These are phyloP conservation scores for Kodamaea sagamina DNA, from an alignment of 805 yeast species.

Conservation along the genomic window DNA sequence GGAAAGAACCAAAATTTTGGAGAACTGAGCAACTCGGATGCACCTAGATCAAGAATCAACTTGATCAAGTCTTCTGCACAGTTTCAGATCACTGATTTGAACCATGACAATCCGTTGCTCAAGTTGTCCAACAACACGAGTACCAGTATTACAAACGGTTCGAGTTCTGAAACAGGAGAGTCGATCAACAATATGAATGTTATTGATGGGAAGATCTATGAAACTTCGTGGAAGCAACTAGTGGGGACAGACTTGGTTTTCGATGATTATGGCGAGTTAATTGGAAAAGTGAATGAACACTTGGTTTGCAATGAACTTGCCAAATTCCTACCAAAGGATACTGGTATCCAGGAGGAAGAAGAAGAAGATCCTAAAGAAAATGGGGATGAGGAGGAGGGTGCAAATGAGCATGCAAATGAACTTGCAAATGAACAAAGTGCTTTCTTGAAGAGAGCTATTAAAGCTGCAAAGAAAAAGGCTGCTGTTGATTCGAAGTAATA, in stretches of 20 bases:
- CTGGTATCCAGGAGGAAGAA: constrained; percentile 19
- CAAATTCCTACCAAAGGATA: constrained; percentile 22
- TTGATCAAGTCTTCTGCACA: constrained; percentile 43
- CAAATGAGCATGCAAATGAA: too few species aligned
- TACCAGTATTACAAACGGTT: constrained; percentile 1
- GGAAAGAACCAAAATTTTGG: constrained; percentile 17
- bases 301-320: constrained; percentile 31
- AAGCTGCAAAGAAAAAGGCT: constrained; percentile 16
- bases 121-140: constrained; percentile 36
- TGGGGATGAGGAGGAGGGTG: constrained; percentile 5
- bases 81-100: constrained; percentile 39
- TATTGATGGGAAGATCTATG: constrained; percentile 54
- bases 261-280: constrained; percentile 44
- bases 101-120: constrained; percentile 35
- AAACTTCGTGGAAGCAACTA: constrained; percentile 73
- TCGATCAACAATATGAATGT: constrained; percentile 31
- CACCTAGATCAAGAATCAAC: constrained; percentile 23
- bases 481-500: not conserved
- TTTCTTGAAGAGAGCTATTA: constrained; percentile 18
- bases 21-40: constrained; percentile 12
- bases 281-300: constrained; percentile 44
- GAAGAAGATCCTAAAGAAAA: constrained; percentile 20
- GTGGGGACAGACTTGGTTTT: constrained; percentile 70
- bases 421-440: constrained; percentile 13
- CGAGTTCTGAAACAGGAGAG: constrained; percentile 16